Evolutionary conservation across 2,329 filamentous ascomycete genomes (phyloP).

Genomic region (Boeremia lycopersici): DNA sequence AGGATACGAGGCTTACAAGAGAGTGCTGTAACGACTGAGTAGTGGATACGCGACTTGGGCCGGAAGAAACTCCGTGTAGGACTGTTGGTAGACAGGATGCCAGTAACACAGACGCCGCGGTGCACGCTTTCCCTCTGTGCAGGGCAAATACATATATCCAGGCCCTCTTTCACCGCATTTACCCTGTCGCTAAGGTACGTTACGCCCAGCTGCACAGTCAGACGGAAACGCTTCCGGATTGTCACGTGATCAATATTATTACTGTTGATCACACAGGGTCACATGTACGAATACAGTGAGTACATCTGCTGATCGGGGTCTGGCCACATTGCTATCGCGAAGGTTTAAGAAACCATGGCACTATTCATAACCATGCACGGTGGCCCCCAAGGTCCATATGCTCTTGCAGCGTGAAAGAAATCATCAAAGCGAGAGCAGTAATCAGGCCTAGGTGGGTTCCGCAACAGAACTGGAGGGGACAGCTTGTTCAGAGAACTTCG

Average conservation of each 20-base stretch:
- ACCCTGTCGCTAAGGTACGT: neutral
- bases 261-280: no score
- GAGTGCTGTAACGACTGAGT: neutral
- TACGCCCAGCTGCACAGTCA: neutral
- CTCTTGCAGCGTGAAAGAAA: no score
- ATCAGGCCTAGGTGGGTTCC: no score
- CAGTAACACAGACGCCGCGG: neutral
- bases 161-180: neutral
- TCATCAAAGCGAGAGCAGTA: no score
- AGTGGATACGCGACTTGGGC: neutral
- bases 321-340: no score
- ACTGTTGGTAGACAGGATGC: neutral
- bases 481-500: no score
- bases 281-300: no score
- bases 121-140: neutral
- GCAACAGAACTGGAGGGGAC: no score
- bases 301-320: no score
- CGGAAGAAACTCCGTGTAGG: conserved; percentile 8
- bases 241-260: neutral
- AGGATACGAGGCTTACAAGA: conserved; percentile 4
- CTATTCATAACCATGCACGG: no score
- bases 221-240: neutral
- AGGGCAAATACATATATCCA: neutral
- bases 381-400: no score
- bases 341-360: no score